phyloP scores from a whole-genome alignment of 441 rosid species.

The Iberis amara region DNA sequence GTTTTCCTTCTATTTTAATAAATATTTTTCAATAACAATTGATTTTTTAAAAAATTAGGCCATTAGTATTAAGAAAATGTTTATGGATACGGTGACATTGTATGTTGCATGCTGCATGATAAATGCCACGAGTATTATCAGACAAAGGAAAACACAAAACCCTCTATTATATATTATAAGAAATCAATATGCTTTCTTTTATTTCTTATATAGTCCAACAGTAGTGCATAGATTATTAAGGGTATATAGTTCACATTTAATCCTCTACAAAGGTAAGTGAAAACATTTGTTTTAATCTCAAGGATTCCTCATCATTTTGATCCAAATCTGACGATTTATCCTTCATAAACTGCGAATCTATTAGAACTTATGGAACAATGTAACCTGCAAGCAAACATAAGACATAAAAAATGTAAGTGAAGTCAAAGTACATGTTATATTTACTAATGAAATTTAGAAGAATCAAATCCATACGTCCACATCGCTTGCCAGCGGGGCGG shows the following conservation, averaged over 20 bases:
- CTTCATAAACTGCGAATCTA: no score
- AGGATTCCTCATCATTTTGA: constrained; percentile 3
- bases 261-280: constrained; percentile 21
- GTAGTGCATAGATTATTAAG: neutral
- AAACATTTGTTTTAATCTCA: constrained; percentile 20
- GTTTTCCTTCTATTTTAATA: no score
- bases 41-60: no score
- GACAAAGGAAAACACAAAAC: no score
- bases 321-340: neutral
- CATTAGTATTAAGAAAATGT: no score
- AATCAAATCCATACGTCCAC: constrained; percentile 60
- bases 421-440: constrained; percentile 4
- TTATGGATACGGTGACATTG: no score
- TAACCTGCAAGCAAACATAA: constrained; percentile 20
- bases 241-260: constrained; percentile 20
- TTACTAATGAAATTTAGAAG: neutral
- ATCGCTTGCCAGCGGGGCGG: constrained; percentile 63
- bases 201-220: neutral
- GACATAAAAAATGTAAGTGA: neutral
- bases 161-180: no score
- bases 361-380: constrained; percentile 23
- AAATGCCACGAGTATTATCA: no score
- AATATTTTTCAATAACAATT: no score
- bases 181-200: no score
- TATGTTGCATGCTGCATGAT: no score